A percentile compares a stretch with the other conserved stretches of the same genome.
These are phyloP conservation scores for Suhomyces guaymorum DNA, from an alignment of 1,139 yeast species.

Conservation along the genomic window DNA sequence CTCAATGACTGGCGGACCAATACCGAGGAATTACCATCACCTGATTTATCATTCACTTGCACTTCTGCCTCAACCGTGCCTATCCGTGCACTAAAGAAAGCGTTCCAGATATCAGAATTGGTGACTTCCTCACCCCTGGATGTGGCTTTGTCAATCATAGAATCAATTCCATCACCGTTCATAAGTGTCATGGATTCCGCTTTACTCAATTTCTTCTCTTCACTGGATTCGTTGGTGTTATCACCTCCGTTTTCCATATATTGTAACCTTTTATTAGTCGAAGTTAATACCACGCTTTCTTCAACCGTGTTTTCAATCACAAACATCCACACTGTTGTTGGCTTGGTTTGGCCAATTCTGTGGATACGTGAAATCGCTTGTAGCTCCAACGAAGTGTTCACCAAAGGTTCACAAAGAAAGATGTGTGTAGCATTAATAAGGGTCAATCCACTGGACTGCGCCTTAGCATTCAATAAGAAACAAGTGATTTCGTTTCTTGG, in stretches of 20 bases:
- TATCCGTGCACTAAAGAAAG: conserved; percentile 46
- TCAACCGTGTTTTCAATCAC: conserved; percentile 85
- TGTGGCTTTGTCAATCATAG: conserved; percentile 39
- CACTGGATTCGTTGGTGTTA: conserved; percentile 5
- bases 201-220: conserved; percentile 26
- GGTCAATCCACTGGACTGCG: conserved; percentile 88
- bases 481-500: conserved; percentile 67
- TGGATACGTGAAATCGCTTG: conserved; percentile 93
- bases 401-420: conserved; percentile 84
- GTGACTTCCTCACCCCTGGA: conserved; percentile 59
- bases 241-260: conserved; percentile 24
- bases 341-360: conserved; percentile 80
- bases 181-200: conserved; percentile 42
- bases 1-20: no score
- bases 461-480: conserved; percentile 77
- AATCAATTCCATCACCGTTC: conserved; percentile 42
- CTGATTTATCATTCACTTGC: neutral
- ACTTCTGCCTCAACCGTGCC: neutral
- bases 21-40: no score
- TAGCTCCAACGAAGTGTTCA: conserved; percentile 81
- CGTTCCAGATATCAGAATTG: conserved; percentile 59
- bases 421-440: conserved; percentile 90
- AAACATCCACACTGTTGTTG: conserved; percentile 90
- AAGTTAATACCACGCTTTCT: conserved; percentile 70
- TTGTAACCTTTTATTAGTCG: conserved; percentile 52